Base-by-base conservation (phyloP, 1,139 yeast species). In the Kodamaea sp. region DNA sequence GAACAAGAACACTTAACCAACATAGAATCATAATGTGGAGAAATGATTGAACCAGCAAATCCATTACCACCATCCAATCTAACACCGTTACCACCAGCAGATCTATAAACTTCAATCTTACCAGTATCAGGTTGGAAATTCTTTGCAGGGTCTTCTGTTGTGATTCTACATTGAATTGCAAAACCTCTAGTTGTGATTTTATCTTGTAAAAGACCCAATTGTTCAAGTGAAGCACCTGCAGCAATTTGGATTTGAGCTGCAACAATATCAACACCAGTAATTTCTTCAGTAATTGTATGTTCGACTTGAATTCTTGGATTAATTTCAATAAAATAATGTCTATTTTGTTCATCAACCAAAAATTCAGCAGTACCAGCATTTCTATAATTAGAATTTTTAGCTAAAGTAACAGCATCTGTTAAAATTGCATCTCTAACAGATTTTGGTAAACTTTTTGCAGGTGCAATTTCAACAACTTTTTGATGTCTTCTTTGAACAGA, bases 331-430 rank as follows among this genome's bases (percentile, higher is more conserved):
- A 92, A 92, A 69, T 92, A 92, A 65, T 92, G 98, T 66, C 97
- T 84, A 73, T 89, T 86, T 70, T 89, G 88, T 51, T 74, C 75
- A 64, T 94, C 98, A 46, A 94, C 97, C 55, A 92, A 75, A 64
- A 94, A 92, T 72, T 94, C 98, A 33, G 97, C 97, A 27, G 98
- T 92, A 70, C 99, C 99, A 24, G 99, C 99, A 60, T 92, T 92
- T 66, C 94, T 78, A 71, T 92, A 92, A 61, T 88, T 83, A 34
- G 96, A 95, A 37, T 81, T 74, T 57, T 76, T 77, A 32, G 98
- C 98, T 54, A 92, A 78, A 62, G 75, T 88, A 48, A 92, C 97
- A 12, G 98, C 98, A 63, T 92, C 98, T 34, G 87, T 78, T 56
- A 92, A 75, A 52, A 92, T 92, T 39, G 95, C 90, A 58, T 92